Base-by-base conservation (phyloP, 2,329 filamentous ascomycete genomes). In the Stagonosporopsis chrysanthemi region DNA sequence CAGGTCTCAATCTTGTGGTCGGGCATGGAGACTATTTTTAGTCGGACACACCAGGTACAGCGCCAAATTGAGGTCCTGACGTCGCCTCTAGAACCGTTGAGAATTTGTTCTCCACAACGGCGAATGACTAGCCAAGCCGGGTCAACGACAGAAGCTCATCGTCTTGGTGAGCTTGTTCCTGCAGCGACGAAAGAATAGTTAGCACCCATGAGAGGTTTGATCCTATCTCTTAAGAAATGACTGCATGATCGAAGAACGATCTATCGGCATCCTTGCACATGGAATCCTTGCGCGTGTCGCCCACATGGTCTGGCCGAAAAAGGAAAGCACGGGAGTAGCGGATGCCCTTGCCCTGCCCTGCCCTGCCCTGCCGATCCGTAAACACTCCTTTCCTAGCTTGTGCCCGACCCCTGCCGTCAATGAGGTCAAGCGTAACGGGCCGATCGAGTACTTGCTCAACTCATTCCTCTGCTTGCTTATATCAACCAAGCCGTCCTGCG, bases 91-190 rank as follows among this genome's bases (percentile, higher is more conserved):
- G 59, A 60, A 54, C 55, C 54, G 61, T 65, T 64, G 59, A 60
- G 52, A 62, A 61, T 62, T 58, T 42, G 28, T 40, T 66, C 64
- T 54, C 64, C 64, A 66, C 62, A 61, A 54, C 28, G 44, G 49
- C 52, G 52, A 60, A 55, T 54, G 43, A 55, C 39, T 52, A 62
- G 61, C 54, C 40, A 63, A 52, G 52, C 52, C 29, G 54, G 54
- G 42, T 38, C 49, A 40, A 11, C 11, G 29, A 44, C 29, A 52
- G 54, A 57, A 52, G 48, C 54, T 59, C 39, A 38, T 41, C 52
- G 54, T 38, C 26, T 61, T 54, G 43, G 45, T 39, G 48, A 58
- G 56, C 53, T 52, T 62, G 53, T 28, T 14, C 33, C 4, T 43
- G 28, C 6, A 33, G 24, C 24, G 40, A 43, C 17, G 7, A 15